Evolutionary conservation across 768 basidiomycete species (phyloP).

Genomic region (Hygrocybe punicea): DNA sequence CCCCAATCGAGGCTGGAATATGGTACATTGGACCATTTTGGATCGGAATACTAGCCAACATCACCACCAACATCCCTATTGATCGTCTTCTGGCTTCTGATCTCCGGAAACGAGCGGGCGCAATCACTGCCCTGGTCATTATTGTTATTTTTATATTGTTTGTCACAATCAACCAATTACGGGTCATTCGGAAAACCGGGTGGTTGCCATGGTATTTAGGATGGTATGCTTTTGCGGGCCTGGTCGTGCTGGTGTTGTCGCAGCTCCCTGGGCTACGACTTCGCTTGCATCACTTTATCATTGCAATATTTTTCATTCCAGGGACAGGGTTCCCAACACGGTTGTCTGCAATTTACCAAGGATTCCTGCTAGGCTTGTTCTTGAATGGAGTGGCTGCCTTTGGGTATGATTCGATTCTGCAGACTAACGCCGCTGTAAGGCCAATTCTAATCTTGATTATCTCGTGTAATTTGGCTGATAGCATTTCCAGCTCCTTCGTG

Average conservation of each 20-base stretch:
- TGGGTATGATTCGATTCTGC: constrained; percentile 74
- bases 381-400: constrained; percentile 76
- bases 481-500: constrained; percentile 57
- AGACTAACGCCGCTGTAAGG: constrained; percentile 68
- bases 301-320: constrained; percentile 70
- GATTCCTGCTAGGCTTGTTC: constrained; percentile 78
- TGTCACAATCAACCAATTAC: constrained; percentile 67
- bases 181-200: constrained; percentile 82
- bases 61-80: constrained; percentile 73
- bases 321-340: constrained; percentile 80
- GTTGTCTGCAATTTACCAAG: constrained; percentile 75
- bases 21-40: constrained; percentile 78
- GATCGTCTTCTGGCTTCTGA: constrained; percentile 70
- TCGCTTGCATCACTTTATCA: constrained; percentile 80
- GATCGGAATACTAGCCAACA: constrained; percentile 72
- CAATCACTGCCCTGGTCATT: constrained; percentile 63
- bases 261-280: constrained; percentile 65
- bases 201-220: constrained; percentile 73
- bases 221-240: constrained; percentile 69
- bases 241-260: constrained; percentile 63
- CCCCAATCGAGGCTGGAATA: constrained; percentile 68
- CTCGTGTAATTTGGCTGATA: constrained; percentile 8
- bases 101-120: constrained; percentile 61
- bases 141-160: constrained; percentile 59
- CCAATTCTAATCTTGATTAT: background rate